These are phyloP conservation scores for Ustilago trichophora DNA, from an alignment of 1,284 basidiomycete genomes.

Conservation along the genomic window DNA sequence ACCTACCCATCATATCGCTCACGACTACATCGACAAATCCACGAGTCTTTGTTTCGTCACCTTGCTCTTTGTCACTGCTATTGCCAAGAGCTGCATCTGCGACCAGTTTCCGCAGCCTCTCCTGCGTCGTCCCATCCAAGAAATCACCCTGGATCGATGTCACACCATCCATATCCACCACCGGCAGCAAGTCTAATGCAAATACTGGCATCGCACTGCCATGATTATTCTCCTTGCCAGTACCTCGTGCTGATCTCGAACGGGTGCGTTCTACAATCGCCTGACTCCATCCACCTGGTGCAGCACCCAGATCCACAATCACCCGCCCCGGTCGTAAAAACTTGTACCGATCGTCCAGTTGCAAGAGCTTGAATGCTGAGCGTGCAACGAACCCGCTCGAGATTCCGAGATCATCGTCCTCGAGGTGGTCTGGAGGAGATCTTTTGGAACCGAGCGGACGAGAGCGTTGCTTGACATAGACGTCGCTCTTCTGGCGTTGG, in stretches of 20 bases:
- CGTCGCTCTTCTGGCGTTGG: slow-evolving; percentile 37
- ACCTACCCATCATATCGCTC: slow-evolving; percentile 63
- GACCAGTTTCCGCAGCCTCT: slow-evolving; percentile 16
- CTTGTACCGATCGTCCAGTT: slow-evolving; percentile 51
- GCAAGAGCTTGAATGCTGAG: slow-evolving; percentile 59
- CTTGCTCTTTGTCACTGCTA: not conserved
- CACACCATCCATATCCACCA: slow-evolving; percentile 26
- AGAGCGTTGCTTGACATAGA: slow-evolving; percentile 36
- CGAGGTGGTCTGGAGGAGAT: not conserved
- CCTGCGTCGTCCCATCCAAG: slow-evolving; percentile 24
- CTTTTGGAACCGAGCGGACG: not conserved
- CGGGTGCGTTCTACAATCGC: slow-evolving; percentile 38
- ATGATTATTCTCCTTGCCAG: not conserved
- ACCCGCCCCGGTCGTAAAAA: slow-evolving; percentile 41
- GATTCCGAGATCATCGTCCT: slow-evolving; percentile 3
- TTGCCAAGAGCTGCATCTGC: not conserved
- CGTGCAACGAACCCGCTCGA: slow-evolving; percentile 42
- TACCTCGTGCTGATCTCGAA: not conserved
- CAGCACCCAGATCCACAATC: slow-evolving; percentile 60
- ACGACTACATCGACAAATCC: slow-evolving; percentile 56
- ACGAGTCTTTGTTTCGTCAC: not conserved
- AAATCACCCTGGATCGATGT: slow-evolving; percentile 55
- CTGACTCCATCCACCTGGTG: slow-evolving; percentile 62
- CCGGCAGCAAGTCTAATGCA: slow-evolving; percentile 52
- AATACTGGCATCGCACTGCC: slow-evolving; percentile 20